phyloP scores from a whole-genome alignment of 495 filamentous ascomycete genomes.

The Penicillium maclennaniae region DNA sequence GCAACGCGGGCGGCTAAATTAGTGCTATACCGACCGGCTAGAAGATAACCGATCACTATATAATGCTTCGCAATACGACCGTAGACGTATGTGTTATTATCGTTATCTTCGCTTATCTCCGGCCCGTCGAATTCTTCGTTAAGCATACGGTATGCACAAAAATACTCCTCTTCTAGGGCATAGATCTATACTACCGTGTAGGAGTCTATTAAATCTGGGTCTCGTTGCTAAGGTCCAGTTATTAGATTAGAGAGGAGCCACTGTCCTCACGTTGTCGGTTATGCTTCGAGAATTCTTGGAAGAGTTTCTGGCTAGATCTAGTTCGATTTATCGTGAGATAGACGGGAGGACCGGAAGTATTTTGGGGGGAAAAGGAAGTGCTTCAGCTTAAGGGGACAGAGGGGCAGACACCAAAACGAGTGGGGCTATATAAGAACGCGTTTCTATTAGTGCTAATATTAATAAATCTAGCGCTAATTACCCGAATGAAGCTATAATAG shows the following conservation, averaged over 20 bases:
- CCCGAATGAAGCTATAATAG: too few species aligned
- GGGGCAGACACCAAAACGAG: too few species aligned
- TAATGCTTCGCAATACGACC: slow-evolving; percentile 40
- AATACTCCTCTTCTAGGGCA: slow-evolving; percentile 31
- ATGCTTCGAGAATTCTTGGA: too few species aligned
- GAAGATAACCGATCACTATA: slow-evolving; percentile 37
- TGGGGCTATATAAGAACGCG: too few species aligned
- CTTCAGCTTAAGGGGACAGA: too few species aligned
- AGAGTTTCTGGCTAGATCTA: too few species aligned
- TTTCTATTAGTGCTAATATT: too few species aligned
- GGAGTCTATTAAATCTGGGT: slow-evolving; percentile 23
- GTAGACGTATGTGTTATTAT: slow-evolving; percentile 29
- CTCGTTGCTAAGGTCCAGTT: neutral
- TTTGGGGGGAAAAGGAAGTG: too few species aligned
- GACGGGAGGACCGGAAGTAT: too few species aligned
- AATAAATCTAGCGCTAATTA: too few species aligned
- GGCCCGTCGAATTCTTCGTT: slow-evolving; percentile 24
- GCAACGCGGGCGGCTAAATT: slow-evolving; percentile 33
- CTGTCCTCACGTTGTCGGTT: too few species aligned
- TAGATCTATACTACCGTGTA: slow-evolving; percentile 49
- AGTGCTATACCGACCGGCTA: slow-evolving; percentile 34
- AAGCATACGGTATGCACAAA: slow-evolving; percentile 33
- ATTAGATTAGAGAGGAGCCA: neutral
- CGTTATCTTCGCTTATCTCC: slow-evolving; percentile 12
- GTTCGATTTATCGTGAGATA: too few species aligned